Evolutionary conservation across 306 rosid species (phyloP), one percentile per base, ranked within the genome.

Genomic region (Citrullus mucosospermus): DNA sequence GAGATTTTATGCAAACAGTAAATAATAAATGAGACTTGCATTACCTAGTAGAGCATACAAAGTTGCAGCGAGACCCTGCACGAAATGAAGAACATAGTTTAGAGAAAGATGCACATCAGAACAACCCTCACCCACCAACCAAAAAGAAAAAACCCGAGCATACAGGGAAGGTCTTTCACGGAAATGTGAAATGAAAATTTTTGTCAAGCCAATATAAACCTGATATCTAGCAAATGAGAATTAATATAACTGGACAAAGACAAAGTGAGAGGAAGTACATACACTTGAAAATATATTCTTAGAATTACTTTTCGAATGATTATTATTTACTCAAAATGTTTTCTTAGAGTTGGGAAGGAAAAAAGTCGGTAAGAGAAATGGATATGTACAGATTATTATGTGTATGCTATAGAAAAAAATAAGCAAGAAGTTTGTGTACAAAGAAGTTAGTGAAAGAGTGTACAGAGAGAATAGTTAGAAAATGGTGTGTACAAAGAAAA

Each of bases 1-100:
- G 36, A 70, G 56, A 22, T 14, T 70, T 44, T 46, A 22, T 70
- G 57, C n/a, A 46, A 50, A 48, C 41, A 70, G 54, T 41, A 56
- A 4, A 76, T 34, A 9, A 60, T 74, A 30, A 14, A 54, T 75
- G 80, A 78, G 78, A 80, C 57, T 39, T 41, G 50, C 50, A 80
- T 91, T 73, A 89, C 98, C 98, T 83, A 82, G 55, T 67, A 89
- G 63, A 61, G 87, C 98, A 85, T 91, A 95, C 12, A 78, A 39
- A 60, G 90, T 96, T 0, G 78, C 93, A 66, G 78, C 32, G 79
- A 89, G 86, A 81, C 79, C 97, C 97, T 95, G 97, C 84, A 85
- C 62, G 74, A 83, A 88, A 46, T 56, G 79, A 70, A 62, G 70
- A 51, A 30, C 46, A 9, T 39, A 58, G 54, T 2, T 74, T 75